Evolutionary conservation across 2,329 filamentous ascomycete species (phyloP).

Genomic region (Aphanoascus verrucosus): DNA sequence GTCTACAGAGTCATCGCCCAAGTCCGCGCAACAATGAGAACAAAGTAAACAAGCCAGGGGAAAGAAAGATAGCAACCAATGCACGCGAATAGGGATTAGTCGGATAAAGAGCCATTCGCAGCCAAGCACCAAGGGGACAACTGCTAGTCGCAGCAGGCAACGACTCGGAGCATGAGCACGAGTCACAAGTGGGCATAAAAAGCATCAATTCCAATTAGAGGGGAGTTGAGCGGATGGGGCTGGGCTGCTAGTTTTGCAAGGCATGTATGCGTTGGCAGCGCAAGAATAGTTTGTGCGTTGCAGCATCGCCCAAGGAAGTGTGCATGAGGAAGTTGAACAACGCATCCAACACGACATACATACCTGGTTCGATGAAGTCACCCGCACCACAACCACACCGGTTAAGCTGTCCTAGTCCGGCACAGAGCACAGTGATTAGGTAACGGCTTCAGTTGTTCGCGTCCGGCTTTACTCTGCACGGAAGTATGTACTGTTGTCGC

Average conservation of each 20-base stretch:
- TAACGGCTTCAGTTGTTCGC: not conserved
- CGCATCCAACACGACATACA: conserved; percentile 7
- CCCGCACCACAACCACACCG: not conserved
- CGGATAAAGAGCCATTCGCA: not conserved
- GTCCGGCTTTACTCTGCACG: not conserved
- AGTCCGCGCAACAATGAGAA: not conserved
- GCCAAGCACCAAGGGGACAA: not conserved
- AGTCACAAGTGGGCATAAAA: not conserved
- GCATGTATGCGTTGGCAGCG: conserved; percentile 17
- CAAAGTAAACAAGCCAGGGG: not conserved
- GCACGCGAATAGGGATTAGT: not conserved
- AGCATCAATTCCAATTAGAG: not conserved
- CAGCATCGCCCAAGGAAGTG: conserved; percentile 6
- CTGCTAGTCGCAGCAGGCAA: not conserved
- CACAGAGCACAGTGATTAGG: not conserved
- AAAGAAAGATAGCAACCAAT: not conserved
- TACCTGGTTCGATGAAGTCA: conserved; percentile 4
- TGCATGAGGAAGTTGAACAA: conserved; percentile 11
- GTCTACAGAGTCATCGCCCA: not conserved
- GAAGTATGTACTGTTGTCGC: not conserved
- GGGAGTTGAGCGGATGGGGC: not conserved
- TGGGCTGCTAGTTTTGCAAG: conserved; percentile 5
- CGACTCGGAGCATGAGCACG: not conserved
- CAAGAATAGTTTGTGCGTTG: conserved; percentile 5
- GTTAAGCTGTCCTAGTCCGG: not conserved